phyloP scores from a whole-genome alignment of 805 yeast species.

The Ogataea methanolica region DNA sequence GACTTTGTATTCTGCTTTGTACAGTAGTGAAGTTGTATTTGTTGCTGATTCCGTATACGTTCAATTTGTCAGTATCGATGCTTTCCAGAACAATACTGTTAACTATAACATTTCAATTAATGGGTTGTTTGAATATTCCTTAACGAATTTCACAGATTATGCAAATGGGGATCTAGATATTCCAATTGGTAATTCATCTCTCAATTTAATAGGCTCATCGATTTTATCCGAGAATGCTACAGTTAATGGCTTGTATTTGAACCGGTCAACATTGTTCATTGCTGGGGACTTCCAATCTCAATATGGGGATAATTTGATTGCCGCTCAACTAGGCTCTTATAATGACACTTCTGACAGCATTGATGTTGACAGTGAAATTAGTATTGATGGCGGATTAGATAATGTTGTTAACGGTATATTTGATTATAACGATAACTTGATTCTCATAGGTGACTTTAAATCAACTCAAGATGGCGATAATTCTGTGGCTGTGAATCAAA shows the following conservation, averaged over 20 bases:
- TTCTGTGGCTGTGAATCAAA: constrained; percentile 11
- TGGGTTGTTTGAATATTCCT: constrained; percentile 80
- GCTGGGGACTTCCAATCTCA: constrained; percentile 45
- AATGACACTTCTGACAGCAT: constrained; percentile 11
- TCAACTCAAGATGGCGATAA: constrained; percentile 25
- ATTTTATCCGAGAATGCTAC: constrained; percentile 35
- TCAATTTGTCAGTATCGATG: constrained; percentile 41
- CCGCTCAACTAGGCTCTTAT: constrained; percentile 23
- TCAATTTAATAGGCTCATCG: constrained; percentile 36
- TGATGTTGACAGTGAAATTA: constrained; percentile 6
- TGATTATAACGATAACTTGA: constrained; percentile 26
- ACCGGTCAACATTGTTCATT: constrained; percentile 34
- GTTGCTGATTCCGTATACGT: constrained; percentile 49
- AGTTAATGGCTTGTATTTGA: constrained; percentile 31
- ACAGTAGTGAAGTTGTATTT: constrained; percentile 34
- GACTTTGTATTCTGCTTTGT: constrained; percentile 28
- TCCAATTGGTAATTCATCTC: constrained; percentile 44
- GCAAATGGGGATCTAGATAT: constrained; percentile 13
- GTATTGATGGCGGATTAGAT: constrained; percentile 36
- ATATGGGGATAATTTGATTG: constrained; percentile 35
- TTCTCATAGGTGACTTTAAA: constrained; percentile 37
- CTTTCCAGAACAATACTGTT: constrained; percentile 27
- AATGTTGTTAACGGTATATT: background rate
- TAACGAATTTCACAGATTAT: constrained; percentile 52
- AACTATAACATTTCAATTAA: constrained; percentile 37